Evolutionary conservation across 495 filamentous ascomycete genomes (phyloP), one percentile per base, ranked within the genome.

Genomic region (Talaromyces ruber): DNA sequence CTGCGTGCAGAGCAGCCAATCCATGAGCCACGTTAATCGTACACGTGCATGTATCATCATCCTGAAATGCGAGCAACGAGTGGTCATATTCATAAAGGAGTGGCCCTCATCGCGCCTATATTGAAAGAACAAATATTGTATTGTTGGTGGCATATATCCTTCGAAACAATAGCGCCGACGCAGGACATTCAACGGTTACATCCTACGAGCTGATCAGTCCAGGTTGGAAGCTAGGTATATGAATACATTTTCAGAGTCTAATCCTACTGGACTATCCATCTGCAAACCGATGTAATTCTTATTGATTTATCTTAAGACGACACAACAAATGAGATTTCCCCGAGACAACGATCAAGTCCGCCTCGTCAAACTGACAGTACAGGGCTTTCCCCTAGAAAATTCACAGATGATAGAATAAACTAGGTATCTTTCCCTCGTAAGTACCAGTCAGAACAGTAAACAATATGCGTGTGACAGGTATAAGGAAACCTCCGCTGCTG

Each of bases 371-470:
- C 78, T 77, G 76, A 78, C 76, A 82, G 84, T 84, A 91, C 91
- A 96, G 90, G 92, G 92, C 92, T 90, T 96, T 96, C 92, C 90
- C 90, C 88, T 84, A 80, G 76, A 73, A 72, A 69, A 64, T 73
- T 72, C 72, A 71, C 67, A 71, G 68, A 67, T 18, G 66, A 69
- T 28, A 64, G 66, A 69, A 74, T 67, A 74, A 74, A 78, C 81
- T 76, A 81, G 77, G 85, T 94, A 90, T 96, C 92, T 96, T 96
- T 96, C 92, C 92, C 90, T 96, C 92, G 88, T 96, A 80, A 94
- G 91, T 84, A 84, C 86, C 77, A 76, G 83, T 80, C 80, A 86
- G 82, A 83, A 78, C 67, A 66, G 78, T 79, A 74, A 68, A 47
- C 22, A 60, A 52, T 50, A 29, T 29, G 39, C 30, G n/a, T 39